These are phyloP conservation scores for Leptodontidium sp. DNA, from an alignment of 2,329 filamentous ascomycete genomes.

Conservation along the genomic window DNA sequence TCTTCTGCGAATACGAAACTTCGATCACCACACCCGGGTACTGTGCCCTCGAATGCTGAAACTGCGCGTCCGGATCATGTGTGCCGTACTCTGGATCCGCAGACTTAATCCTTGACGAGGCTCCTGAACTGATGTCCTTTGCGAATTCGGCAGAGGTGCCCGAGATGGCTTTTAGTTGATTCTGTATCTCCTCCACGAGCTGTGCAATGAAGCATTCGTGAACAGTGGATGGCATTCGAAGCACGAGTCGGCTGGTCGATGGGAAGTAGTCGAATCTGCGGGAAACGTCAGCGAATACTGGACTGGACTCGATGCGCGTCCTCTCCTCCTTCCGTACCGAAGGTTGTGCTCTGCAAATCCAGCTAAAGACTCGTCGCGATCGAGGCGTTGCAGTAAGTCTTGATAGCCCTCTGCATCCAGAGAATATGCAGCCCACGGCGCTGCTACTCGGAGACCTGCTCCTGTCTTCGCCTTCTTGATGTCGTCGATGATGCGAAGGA, in stretches of 20 bases:
- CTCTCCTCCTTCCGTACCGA: conserved; percentile 22
- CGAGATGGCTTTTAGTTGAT: conserved; percentile 26
- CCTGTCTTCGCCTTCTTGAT: conserved; percentile 27
- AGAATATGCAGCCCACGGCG: conserved; percentile 27
- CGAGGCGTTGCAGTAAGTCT: conserved; percentile 29
- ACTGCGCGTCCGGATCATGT: conserved; percentile 41
- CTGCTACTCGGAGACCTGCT: not conserved
- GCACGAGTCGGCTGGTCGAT: conserved; percentile 26
- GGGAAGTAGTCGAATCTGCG: conserved; percentile 39
- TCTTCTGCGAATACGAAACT: conserved; percentile 46
- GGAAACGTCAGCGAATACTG: conserved; percentile 24
- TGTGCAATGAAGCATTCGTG: conserved; percentile 35
- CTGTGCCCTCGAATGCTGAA: conserved; percentile 36
- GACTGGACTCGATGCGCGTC: conserved; percentile 7
- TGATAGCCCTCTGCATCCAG: conserved; percentile 30
- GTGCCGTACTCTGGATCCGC: conserved; percentile 28
- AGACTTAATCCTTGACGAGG: conserved; percentile 28
- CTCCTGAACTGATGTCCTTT: conserved; percentile 20
- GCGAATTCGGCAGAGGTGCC: conserved; percentile 27
- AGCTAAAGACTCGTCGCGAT: conserved; percentile 32
- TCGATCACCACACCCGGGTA: conserved; percentile 45
- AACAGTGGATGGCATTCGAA: conserved; percentile 37
- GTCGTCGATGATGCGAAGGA: conserved; percentile 30
- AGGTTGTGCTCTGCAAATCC: conserved; percentile 36
- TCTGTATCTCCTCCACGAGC: conserved; percentile 31